Evolutionary conservation across 1,284 basidiomycete species (phyloP).

Genomic region (Puccinia horiana): DNA sequence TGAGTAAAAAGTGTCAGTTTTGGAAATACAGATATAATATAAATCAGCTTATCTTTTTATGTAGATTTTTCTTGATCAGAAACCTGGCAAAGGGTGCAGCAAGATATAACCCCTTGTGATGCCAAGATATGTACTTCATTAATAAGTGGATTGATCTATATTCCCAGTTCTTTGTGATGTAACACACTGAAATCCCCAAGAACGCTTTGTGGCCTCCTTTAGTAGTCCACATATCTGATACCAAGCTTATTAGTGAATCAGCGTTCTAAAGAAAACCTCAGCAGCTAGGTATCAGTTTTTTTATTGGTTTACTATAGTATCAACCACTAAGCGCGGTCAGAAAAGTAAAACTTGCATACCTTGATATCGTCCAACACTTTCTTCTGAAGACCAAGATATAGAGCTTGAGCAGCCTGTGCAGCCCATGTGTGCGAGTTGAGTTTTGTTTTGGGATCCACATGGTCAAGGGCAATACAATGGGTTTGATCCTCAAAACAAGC

Average conservation of each 20-base stretch:
- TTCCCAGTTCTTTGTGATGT: conserved; percentile 5
- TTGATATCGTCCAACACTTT: too few species aligned
- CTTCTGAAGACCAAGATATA: neutral
- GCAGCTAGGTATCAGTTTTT: too few species aligned
- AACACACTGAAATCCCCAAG: neutral
- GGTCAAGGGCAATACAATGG: neutral
- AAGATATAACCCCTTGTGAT: neutral
- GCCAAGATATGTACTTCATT: conserved; percentile 17
- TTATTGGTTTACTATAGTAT: neutral
- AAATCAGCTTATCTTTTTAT: conserved; percentile 21
- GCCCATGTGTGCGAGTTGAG: neutral
- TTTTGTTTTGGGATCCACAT: neutral
- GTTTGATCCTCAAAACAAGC: neutral
- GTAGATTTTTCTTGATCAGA: neutral
- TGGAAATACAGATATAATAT: neutral
- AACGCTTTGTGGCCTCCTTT: too few species aligned
- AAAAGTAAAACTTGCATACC: neutral
- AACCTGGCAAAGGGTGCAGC: neutral
- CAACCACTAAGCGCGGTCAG: too few species aligned
- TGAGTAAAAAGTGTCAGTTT: neutral
- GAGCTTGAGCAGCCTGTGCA: neutral
- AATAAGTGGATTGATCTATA: neutral
- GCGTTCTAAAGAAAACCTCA: neutral
- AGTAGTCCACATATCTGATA: conserved; percentile 26
- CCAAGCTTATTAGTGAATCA: neutral